These are phyloP conservation scores for Lentinus brumalis DNA, from an alignment of 768 basidiomycete genomes.

Conservation along the genomic window DNA sequence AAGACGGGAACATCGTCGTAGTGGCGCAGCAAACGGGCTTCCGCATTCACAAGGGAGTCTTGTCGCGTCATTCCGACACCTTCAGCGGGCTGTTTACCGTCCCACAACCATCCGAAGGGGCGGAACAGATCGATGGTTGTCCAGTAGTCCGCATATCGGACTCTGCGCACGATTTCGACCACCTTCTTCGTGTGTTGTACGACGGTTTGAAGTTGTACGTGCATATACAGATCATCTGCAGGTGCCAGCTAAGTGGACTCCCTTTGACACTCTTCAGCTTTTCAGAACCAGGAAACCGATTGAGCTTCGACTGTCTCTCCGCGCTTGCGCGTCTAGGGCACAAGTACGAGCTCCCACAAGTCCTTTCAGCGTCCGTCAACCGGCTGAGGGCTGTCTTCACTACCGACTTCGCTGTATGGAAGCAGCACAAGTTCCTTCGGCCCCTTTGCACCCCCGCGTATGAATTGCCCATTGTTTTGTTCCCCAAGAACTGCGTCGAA, in stretches of 20 bases:
- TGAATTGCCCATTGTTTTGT: not conserved
- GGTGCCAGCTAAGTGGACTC: not conserved
- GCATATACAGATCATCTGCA: not conserved
- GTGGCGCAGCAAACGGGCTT: conserved; percentile 35
- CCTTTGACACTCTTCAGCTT: no score
- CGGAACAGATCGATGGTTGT: not conserved
- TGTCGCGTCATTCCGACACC: not conserved
- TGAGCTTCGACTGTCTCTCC: no score
- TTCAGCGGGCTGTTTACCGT: not conserved
- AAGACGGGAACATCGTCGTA: conserved; percentile 70
- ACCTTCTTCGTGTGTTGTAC: conserved; percentile 10
- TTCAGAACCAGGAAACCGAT: no score
- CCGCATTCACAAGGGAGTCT: conserved; percentile 4
- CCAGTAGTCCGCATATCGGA: not conserved
- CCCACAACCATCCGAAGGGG: not conserved
- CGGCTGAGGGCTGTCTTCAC: not conserved
- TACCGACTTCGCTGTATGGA: not conserved
- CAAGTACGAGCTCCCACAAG: conserved; percentile 7
- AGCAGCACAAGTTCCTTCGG: not conserved
- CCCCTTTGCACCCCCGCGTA: no score
- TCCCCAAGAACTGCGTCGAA: not conserved
- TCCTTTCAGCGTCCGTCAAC: not conserved
- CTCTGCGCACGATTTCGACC: not conserved
- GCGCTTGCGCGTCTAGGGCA: conserved; percentile 10
- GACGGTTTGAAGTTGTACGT: not conserved